phyloP scores from a whole-genome alignment of 2,329 filamentous ascomycete genomes.

The Westerdykella sp. region DNA sequence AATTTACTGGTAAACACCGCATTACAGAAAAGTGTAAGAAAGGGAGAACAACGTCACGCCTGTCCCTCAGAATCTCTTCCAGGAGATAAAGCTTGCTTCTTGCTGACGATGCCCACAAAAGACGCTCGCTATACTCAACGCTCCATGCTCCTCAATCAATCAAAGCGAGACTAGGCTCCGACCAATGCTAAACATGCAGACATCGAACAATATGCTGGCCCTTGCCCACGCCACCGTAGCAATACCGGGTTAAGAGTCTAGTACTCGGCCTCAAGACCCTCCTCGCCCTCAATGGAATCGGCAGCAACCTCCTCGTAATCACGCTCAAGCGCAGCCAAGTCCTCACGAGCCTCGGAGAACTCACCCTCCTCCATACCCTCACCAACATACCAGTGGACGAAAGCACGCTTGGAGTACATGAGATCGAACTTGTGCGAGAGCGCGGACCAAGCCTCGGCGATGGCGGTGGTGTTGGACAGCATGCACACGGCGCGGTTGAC shows the following conservation, averaged over 20 bases:
- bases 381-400: conserved; percentile 99
- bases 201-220: conserved; percentile 24
- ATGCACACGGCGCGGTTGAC: conserved; percentile 99
- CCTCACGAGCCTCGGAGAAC: conserved; percentile 98
- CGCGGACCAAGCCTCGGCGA: conserved; percentile 95
- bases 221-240: conserved; percentile 14
- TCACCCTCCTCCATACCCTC: conserved; percentile 99
- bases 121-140: conserved; percentile 8
- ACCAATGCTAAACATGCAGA: conserved; percentile 4
- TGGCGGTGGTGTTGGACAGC: conserved; percentile 97
- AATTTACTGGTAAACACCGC: conserved; percentile 4
- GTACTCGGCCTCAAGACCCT: conserved; percentile 84
- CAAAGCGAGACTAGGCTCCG: conserved; percentile 2
- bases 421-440: conserved; percentile 98
- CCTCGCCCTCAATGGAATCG: conserved; percentile 84
- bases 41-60: conserved; percentile 1
- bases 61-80: conserved; percentile 4
- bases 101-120: conserved; percentile 1
- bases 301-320: conserved; percentile 98
- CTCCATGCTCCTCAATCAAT: conserved; percentile 4
- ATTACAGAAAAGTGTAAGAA: conserved; percentile 6
- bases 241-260: conserved; percentile 44
- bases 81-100: conserved; percentile 4
- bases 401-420: conserved; percentile 99
- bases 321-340: conserved; percentile 93